Base-by-base conservation (phyloP, 192 early-diverging fungal genomes). In the Helicostylum pulchrum region DNA sequence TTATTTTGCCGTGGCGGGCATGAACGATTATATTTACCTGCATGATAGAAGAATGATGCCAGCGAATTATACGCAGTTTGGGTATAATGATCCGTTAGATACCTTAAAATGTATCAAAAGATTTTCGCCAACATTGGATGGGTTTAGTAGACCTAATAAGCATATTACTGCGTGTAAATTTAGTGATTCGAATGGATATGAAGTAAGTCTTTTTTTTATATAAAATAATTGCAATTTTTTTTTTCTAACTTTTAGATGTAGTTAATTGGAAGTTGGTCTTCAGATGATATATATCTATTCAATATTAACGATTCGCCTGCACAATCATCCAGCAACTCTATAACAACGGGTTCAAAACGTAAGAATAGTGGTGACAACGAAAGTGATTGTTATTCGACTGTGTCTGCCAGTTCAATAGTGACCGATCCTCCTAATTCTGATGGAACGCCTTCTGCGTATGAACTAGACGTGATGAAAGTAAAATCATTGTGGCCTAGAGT, bases 1-100 rank as follows among this genome's bases (percentile, higher is more conserved):
- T 7, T 76, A 83, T 57, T 84, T 89, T 73, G 86, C 80, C 6
- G 76, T 85, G 11, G 85, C 76, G 8, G 87, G 87, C 12, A 76
- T 77, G 54, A 50, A 62, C 20, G 34, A 54, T 17, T 70, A 52
- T 39, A 64, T 76, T 8, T 76, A 67, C 32, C 68, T 81, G 47
- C 70, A 73, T 60, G 84, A 85, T 53, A 73, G 78, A 15, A 68
- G 84, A 17, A 78, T 83, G 76, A 50, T 66, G 14, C 23, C 51
- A 12, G 3, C n/a, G 3, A 17, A 7, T 39, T 23, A 36, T 4
- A 46, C 44, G 15, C 19, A 6, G 17, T 36, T 10, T 10, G 34
- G 5, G 19, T 31, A 12, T 20, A 45, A 7, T 11, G 19, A 39
- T 1, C 53, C 15, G 9, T 20, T 45, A 20, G 45, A 53, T n/a